Evolutionary conservation across 2,329 filamentous ascomycete genomes (phyloP).

Genomic region (Colletotrichum cuscutae): DNA sequence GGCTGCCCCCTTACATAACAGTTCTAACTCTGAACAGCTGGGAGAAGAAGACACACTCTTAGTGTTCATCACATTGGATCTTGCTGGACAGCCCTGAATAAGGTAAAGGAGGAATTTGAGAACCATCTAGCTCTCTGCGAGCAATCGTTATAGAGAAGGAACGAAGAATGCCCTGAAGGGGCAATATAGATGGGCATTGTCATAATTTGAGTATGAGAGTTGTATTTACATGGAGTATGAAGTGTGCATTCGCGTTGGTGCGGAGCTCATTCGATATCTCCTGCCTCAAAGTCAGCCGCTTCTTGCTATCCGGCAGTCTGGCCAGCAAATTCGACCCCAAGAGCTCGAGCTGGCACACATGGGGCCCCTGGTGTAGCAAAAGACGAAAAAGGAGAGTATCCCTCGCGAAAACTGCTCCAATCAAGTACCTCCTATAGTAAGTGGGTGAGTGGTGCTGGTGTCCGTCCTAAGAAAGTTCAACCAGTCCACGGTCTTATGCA

Average conservation of each 20-base stretch:
- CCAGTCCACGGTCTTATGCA: background rate
- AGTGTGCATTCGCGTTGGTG: background rate
- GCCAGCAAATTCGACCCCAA: too few species aligned
- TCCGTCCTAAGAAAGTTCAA: too few species aligned
- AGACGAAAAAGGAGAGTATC: too few species aligned
- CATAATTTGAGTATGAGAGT: background rate
- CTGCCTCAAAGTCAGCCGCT: too few species aligned
- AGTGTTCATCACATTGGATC: background rate
- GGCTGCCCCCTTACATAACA: background rate
- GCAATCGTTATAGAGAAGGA: background rate
- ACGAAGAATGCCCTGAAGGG: background rate
- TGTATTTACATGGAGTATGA: background rate
- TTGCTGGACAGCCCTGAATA: background rate
- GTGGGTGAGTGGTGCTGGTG: too few species aligned
- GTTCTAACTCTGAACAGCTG: conserved; percentile 1
- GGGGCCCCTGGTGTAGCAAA: too few species aligned
- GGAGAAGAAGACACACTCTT: conserved; percentile 31
- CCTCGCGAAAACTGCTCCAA: too few species aligned
- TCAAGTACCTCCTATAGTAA: too few species aligned
- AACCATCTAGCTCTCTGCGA: background rate
- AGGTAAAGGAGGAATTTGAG: too few species aligned
- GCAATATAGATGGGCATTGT: background rate
- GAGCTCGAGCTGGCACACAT: too few species aligned
- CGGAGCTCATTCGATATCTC: too few species aligned
- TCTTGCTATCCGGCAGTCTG: too few species aligned